phyloP scores from a whole-genome alignment of 768 basidiomycete species.

The Trametes elegans region DNA sequence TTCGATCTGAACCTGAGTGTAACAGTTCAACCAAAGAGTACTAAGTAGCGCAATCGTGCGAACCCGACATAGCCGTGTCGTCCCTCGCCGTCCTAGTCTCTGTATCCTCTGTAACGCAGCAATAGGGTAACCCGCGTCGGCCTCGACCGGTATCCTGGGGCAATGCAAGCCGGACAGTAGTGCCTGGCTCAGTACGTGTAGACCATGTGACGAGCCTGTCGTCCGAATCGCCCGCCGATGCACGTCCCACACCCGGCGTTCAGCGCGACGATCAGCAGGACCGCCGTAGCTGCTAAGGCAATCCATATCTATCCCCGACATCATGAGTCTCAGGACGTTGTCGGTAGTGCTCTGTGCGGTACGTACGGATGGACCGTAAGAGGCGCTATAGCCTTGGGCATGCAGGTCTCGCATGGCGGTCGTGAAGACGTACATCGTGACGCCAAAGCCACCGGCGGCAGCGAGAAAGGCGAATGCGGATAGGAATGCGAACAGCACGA shows the following conservation, averaged over 20 bases:
- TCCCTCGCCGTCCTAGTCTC: too few species aligned
- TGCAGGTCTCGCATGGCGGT: slow-evolving; percentile 21
- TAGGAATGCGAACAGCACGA: slow-evolving; percentile 21
- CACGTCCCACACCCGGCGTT: slow-evolving; percentile 25
- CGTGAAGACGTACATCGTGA: slow-evolving; percentile 22
- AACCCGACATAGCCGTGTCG: too few species aligned
- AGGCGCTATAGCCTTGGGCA: slow-evolving; percentile 11
- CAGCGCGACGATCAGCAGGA: slow-evolving; percentile 19
- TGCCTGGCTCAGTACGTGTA: slow-evolving; percentile 16
- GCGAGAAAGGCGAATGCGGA: slow-evolving; percentile 20
- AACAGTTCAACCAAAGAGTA: too few species aligned
- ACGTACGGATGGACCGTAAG: slow-evolving; percentile 9
- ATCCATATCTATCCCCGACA: slow-evolving; percentile 26
- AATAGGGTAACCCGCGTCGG: too few species aligned
- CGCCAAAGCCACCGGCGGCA: slow-evolving; percentile 19
- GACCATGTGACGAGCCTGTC: slow-evolving; percentile 15
- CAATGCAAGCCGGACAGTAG: not conserved
- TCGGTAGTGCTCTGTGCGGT: not conserved
- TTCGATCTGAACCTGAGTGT: too few species aligned
- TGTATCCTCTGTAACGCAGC: too few species aligned
- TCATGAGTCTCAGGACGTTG: not conserved
- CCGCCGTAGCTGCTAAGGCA: slow-evolving; percentile 21
- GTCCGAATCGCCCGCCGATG: slow-evolving; percentile 22
- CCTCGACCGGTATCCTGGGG: too few species aligned
- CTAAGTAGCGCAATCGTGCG: too few species aligned